Base-by-base conservation (phyloP, 768 basidiomycete genomes). In the Mycena haematopus region DNA sequence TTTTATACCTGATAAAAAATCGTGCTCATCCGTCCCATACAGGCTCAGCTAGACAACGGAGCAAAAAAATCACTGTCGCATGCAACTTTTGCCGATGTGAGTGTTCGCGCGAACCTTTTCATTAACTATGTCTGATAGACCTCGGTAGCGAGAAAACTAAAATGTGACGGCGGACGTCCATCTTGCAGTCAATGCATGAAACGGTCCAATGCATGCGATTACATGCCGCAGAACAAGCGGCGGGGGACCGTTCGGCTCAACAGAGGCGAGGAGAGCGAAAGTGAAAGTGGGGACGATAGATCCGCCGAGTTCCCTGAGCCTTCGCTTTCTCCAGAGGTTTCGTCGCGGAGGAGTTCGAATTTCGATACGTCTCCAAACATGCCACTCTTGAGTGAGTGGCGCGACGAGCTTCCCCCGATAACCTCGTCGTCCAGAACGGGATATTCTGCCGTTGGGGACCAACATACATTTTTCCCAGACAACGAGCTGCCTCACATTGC, bases 41-140 rank as follows among this genome's bases (percentile, higher is more conserved):
- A 86, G 87, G 82, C 72, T 84, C 86, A 35, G 80, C 81, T 65
- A 88, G 89, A 67, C 85, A 85, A 67, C 83, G 90, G 60, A 85
- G 88, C 56, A 93, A 92, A 80, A 93, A 94, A 76, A 93, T 93
- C 56, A 92, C 89, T 22, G 91, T 93, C 47, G 92, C 92, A 40
- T 94, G 92, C 79, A 93, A 94, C 75, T 94, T 94, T 74, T 94
- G 92, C 78, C 89, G 92, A 65, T 93, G 92, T 93, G 74, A 77
- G 91, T 11, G 36, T 33, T n/a, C 58, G 65, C 64, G 4, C 69
- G 22, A 40, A 44, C 27, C 55, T 63, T 60, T 25, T 50, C 46
- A 31, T 52, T 51, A 59, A 45, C 21, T 31, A 29, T 68, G 61
- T 27, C 69, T 70, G 45, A 57, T 50, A 58, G 52, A 24, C 1